Percentiles rank a stretch among this genome's conserved stretches.
Conservation (phyloP, 768 basidiomycete species). For the Imleria badia region DNA sequence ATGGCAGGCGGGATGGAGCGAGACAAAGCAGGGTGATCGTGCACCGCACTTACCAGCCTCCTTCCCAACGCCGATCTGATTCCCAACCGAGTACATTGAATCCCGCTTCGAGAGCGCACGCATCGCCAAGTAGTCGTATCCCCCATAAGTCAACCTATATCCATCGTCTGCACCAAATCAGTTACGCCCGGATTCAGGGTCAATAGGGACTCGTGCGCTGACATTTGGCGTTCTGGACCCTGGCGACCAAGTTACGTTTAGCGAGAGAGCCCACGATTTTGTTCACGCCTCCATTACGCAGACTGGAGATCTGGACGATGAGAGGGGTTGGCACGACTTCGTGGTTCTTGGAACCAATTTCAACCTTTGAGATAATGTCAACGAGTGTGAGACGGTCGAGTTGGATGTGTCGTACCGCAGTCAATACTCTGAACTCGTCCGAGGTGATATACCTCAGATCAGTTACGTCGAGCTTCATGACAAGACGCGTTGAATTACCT, state of each 20-base stretch:
- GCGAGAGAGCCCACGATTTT: conserved; percentile 88
- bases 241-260: conserved; percentile 87
- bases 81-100: conserved; percentile 87
- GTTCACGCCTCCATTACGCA: conserved; percentile 90
- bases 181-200: not conserved
- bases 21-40: not conserved
- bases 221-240: conserved; percentile 94
- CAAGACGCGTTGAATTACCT: conserved; percentile 6
- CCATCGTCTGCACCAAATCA: conserved; percentile 74
- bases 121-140: conserved; percentile 96
- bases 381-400: conserved; percentile 4
- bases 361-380: conserved; percentile 56
- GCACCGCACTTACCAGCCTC: conserved; percentile 70
- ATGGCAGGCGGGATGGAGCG: not conserved
- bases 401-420: conserved; percentile 57
- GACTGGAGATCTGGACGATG: conserved; percentile 90
- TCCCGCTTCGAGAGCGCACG: conserved; percentile 89
- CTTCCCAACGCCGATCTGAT: conserved; percentile 98
- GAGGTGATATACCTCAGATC: conserved; percentile 90
- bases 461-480: conserved; percentile 92
- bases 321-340: conserved; percentile 89
- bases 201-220: conserved; percentile 10
- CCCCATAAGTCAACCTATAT: conserved; percentile 95
- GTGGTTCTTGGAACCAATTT: conserved; percentile 98
- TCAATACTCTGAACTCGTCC: conserved; percentile 94